phyloP scores from a whole-genome alignment of 257 asterid species.

The Penstemon barbatus region DNA sequence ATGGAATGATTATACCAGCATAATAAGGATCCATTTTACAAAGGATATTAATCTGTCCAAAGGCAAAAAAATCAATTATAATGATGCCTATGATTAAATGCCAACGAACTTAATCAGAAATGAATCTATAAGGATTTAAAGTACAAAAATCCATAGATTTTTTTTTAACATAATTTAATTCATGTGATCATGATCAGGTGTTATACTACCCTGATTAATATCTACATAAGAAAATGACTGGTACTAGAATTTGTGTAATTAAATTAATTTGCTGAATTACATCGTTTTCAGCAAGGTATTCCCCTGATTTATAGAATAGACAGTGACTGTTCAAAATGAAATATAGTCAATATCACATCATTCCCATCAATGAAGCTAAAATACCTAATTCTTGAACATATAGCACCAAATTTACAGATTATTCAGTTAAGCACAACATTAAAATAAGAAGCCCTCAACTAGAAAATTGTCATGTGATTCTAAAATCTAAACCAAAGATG shows the following conservation, averaged over 20 bases:
- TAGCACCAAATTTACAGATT: background rate
- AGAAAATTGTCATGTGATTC: slow-evolving; percentile 18
- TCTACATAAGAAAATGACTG: background rate
- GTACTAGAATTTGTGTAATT: background rate
- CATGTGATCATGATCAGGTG: slow-evolving; percentile 13
- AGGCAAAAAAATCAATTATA: slow-evolving; percentile 7
- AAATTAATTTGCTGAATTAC: background rate
- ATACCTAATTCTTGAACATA: slow-evolving; percentile 10
- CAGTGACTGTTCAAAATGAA: slow-evolving; percentile 14
- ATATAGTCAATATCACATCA: slow-evolving; percentile 12
- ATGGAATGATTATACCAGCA: slow-evolving; percentile 71
- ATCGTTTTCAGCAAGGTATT: background rate
- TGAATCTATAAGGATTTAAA: slow-evolving; percentile 10
- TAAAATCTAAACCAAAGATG: slow-evolving; percentile 4
- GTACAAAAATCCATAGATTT: background rate
- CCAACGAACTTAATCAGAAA: slow-evolving; percentile 10
- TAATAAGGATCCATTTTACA: slow-evolving; percentile 72
- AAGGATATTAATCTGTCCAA: slow-evolving; percentile 23
- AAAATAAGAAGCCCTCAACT: background rate
- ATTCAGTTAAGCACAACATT: slow-evolving; percentile 3
- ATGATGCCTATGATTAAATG: slow-evolving; percentile 20
- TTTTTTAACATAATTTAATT: slow-evolving; percentile 15
- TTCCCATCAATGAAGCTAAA: slow-evolving; percentile 14
- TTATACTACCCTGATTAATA: background rate
- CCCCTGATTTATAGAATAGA: background rate